These are phyloP conservation scores for Nakaseomyces bracarensis DNA, from an alignment of 1,139 yeast genomes.

Conservation along the genomic window DNA sequence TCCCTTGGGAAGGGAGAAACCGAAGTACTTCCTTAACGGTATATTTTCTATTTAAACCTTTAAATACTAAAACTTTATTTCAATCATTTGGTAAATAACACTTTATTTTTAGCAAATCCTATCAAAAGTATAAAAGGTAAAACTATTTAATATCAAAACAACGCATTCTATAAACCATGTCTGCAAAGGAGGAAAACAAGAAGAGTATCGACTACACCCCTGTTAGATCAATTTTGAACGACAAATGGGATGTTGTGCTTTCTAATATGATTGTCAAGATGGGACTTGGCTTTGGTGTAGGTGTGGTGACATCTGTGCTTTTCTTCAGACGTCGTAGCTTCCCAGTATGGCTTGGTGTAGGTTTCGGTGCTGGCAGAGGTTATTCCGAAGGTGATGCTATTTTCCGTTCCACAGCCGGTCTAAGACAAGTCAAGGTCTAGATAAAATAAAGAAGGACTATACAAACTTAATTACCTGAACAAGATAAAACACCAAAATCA, in stretches of 20 bases:
- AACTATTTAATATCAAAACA: too few species aligned
- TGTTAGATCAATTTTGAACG: constrained; percentile 32
- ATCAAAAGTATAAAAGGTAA: too few species aligned
- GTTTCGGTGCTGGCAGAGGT: constrained; percentile 95
- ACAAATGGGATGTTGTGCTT: constrained; percentile 94
- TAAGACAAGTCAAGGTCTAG: constrained; percentile 48
- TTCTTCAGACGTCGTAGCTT: constrained; percentile 88
- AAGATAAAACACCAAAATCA: too few species aligned
- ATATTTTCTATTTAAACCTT: too few species aligned
- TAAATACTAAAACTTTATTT: too few species aligned
- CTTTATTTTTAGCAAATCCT: too few species aligned
- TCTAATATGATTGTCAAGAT: constrained; percentile 92
- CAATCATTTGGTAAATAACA: too few species aligned
- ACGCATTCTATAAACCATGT: too few species aligned
- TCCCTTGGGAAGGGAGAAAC: too few species aligned
- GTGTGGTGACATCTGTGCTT: constrained; percentile 87
- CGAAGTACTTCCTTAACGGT: too few species aligned
- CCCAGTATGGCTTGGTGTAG: constrained; percentile 96
- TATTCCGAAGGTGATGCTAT: constrained; percentile 97
- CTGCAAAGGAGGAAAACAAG: constrained; percentile 2
- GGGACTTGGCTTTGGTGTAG: constrained; percentile 96
- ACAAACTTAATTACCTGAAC: too few species aligned
- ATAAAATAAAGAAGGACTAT: neutral
- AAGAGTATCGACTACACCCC: constrained; percentile 6
- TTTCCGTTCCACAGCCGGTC: constrained; percentile 73